Evolutionary conservation across 1,284 basidiomycete species (phyloP).

Genomic region (Leccinum huronense): DNA sequence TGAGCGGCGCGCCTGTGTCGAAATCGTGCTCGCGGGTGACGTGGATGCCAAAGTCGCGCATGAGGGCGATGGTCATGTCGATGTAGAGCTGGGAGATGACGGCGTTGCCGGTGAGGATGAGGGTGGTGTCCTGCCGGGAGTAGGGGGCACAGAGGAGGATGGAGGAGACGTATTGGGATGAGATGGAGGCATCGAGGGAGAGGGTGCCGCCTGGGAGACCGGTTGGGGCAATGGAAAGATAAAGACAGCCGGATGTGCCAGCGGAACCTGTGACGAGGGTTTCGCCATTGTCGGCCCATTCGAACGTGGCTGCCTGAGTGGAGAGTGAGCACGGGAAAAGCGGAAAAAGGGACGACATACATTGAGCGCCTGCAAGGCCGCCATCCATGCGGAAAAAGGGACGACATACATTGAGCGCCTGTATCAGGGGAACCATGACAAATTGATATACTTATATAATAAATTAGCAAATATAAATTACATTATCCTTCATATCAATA

Average conservation of each 20-base stretch:
- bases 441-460: not conserved
- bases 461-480: not conserved
- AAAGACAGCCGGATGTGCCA: slow-evolving; percentile 83
- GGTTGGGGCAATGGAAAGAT: slow-evolving; percentile 81
- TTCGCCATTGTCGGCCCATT: slow-evolving; percentile 93
- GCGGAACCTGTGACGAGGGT: slow-evolving; percentile 90
- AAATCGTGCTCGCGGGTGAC: slow-evolving; percentile 73
- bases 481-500: not conserved
- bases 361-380: slow-evolving; percentile 84
- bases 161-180: slow-evolving; percentile 97
- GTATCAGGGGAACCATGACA: not conserved
- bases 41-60: slow-evolving; percentile 88
- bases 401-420: too few species aligned
- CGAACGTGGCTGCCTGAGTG: slow-evolving; percentile 77
- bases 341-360: slow-evolving; percentile 39
- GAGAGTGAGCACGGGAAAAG: slow-evolving; percentile 3
- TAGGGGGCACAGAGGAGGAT: slow-evolving; percentile 97
- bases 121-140: slow-evolving; percentile 75
- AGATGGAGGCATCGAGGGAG: slow-evolving; percentile 89
- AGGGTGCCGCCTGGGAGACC: slow-evolving; percentile 85
- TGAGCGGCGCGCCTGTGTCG: slow-evolving; percentile 59
- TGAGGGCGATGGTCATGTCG: slow-evolving; percentile 98
- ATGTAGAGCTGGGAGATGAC: slow-evolving; percentile 58
- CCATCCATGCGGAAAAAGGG: too few species aligned
- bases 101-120: slow-evolving; percentile 69